These are phyloP conservation scores for Whalleya microplaca DNA, from an alignment of 2,329 filamentous ascomycete genomes.

Conservation along the genomic window DNA sequence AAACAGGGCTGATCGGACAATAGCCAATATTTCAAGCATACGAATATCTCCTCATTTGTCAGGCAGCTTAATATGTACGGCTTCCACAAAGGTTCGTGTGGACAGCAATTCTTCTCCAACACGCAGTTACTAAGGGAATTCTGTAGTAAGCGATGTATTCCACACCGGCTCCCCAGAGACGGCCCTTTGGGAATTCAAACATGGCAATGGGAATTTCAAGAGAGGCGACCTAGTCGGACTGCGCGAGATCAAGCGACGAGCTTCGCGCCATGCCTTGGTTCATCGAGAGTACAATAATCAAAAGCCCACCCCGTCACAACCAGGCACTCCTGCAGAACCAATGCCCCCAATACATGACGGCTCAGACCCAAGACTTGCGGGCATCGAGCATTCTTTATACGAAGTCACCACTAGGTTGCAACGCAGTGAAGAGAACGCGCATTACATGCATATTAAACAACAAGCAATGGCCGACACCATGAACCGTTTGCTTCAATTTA, in stretches of 20 bases:
- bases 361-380: constrained; percentile 73
- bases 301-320: constrained; percentile 76
- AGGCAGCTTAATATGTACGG: constrained; percentile 99
- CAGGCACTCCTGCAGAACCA: constrained; percentile 82
- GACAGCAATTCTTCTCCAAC: constrained; percentile 2
- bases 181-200: constrained; percentile 97
- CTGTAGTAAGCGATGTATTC: constrained; percentile 92
- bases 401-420: constrained; percentile 77
- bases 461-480: constrained; percentile 82
- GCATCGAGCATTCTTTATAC: constrained; percentile 80
- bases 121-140: constrained; percentile 26
- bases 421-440: constrained; percentile 81
- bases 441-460: constrained; percentile 79
- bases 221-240: constrained; percentile 88
- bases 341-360: constrained; percentile 73
- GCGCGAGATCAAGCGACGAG: constrained; percentile 92
- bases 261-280: constrained; percentile 89
- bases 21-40: constrained; percentile 99
- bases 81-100: constrained; percentile 86
- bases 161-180: constrained; percentile 93
- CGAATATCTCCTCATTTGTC: constrained; percentile 98
- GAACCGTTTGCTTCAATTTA: constrained; percentile 72
- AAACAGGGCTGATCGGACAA: constrained; percentile 29
- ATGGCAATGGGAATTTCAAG: constrained; percentile 96
- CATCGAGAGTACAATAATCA: constrained; percentile 86